phyloP scores from a whole-genome alignment of 1,139 yeast genomes.

The Geotrichum citri-aurantii region DNA sequence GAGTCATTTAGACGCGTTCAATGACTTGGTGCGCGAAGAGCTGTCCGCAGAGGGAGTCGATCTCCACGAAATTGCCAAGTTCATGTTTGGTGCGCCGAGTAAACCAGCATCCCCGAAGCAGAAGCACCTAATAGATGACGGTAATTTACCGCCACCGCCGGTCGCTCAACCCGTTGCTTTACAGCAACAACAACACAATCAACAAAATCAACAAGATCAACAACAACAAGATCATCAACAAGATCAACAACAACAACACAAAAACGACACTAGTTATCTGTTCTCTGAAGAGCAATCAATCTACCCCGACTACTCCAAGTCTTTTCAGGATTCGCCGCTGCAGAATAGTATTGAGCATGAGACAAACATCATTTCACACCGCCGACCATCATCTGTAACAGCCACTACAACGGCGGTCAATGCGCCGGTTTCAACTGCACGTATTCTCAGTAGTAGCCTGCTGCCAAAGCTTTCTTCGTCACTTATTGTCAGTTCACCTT shows the following conservation, averaged over 20 bases:
- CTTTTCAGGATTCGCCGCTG: not conserved
- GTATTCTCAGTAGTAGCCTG: not conserved
- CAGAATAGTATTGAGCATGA: not conserved
- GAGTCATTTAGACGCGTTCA: not conserved
- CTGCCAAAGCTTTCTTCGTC: not conserved
- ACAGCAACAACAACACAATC: not conserved
- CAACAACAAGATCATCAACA: not conserved
- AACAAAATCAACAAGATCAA: not conserved
- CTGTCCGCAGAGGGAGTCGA: slow-evolving; percentile 8
- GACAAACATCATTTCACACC: not conserved
- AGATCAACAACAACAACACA: not conserved
- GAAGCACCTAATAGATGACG: not conserved
- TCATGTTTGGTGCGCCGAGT: not conserved
- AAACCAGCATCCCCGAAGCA: not conserved
- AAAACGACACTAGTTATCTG: not conserved
- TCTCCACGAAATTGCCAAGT: not conserved
- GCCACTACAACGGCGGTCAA: not conserved
- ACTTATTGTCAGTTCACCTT: not conserved
- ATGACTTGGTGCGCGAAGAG: not conserved
- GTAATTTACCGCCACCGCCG: not conserved
- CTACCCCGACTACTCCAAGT: not conserved
- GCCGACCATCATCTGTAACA: not conserved
- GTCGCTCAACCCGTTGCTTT: not conserved
- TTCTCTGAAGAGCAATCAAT: not conserved
- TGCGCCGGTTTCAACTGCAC: not conserved